A percentile compares a stretch with the other conserved stretches of the same genome.
phyloP scores from a whole-genome alignment of 129 eudicot species.

The Escallonia rubra region DNA sequence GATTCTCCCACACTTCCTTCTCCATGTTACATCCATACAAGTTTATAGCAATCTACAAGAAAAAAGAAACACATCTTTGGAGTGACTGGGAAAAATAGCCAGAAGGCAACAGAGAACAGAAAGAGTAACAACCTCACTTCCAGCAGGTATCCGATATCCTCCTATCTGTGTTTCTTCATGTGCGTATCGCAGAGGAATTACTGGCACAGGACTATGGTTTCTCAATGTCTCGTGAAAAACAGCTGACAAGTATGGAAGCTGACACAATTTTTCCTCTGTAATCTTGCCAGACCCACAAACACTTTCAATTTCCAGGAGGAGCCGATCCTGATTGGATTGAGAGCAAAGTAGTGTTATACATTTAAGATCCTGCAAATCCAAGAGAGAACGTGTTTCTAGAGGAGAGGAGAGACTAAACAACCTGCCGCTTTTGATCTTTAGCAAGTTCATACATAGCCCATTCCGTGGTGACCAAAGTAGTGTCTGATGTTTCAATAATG shows the following conservation, averaged over 20 bases:
- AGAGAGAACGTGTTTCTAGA: not conserved
- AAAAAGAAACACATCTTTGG: no score
- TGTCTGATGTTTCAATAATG: constrained; percentile 63
- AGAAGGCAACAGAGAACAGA: not conserved
- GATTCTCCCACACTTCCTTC: constrained; percentile 59
- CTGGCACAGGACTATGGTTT: constrained; percentile 42
- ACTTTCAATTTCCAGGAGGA: constrained; percentile 28
- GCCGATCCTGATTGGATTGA: constrained; percentile 19
- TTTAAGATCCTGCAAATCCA: not conserved
- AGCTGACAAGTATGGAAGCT: constrained; percentile 42
- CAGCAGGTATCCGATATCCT: constrained; percentile 52
- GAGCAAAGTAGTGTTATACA: not conserved
- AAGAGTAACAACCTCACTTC: constrained; percentile 44
- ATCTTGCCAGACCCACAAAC: constrained; percentile 44
- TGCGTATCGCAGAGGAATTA: constrained; percentile 41
- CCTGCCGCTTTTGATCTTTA: constrained; percentile 50
- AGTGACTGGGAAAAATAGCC: no score
- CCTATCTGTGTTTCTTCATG: constrained; percentile 44
- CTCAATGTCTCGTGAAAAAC: constrained; percentile 53
- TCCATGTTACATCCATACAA: constrained; percentile 87
- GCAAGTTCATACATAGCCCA: constrained; percentile 74
- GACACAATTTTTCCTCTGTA: constrained; percentile 33
- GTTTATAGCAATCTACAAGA: constrained; percentile 62
- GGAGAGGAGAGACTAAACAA: constrained; percentile 7
- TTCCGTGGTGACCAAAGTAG: constrained; percentile 62